Conservation (phyloP, 2,329 filamentous ascomycete species). For the Aureobasidium musti region DNA sequence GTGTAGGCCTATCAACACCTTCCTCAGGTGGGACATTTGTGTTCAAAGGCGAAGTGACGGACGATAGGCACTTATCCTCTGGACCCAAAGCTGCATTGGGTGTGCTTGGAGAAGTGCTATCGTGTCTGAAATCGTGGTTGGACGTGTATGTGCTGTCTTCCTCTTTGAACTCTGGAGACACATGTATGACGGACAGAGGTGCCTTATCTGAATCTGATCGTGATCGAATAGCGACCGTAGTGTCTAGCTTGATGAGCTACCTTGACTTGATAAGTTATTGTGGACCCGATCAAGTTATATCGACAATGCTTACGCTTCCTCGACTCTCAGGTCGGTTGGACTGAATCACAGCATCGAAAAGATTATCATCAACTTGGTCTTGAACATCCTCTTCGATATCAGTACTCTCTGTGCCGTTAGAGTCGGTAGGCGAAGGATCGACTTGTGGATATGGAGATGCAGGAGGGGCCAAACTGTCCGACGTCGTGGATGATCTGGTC, state of each 20-base stretch:
- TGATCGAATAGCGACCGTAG: constrained; percentile 43
- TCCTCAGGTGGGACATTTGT: constrained; percentile 66
- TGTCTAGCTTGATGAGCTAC: constrained; percentile 51
- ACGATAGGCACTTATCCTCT: constrained; percentile 35
- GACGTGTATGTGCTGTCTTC: constrained; percentile 33
- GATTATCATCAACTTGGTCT: constrained; percentile 48
- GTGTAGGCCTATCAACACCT: constrained; percentile 67
- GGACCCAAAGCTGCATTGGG: constrained; percentile 40
- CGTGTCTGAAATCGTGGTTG: constrained; percentile 40
- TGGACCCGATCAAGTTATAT: not conserved
- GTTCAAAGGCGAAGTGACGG: constrained; percentile 65
- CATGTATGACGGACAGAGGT: constrained; percentile 87
- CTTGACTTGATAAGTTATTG: constrained; percentile 4
- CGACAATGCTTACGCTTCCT: constrained; percentile 36
- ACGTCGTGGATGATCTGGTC: constrained; percentile 32
- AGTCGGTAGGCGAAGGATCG: constrained; percentile 81
- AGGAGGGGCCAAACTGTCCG: constrained; percentile 47
- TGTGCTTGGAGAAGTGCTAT: constrained; percentile 43
- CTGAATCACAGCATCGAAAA: not conserved
- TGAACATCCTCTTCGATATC: constrained; percentile 82
- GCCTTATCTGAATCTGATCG: constrained; percentile 68
- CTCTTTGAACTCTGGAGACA: constrained; percentile 75
- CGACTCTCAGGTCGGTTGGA: constrained; percentile 40
- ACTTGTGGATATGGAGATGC: constrained; percentile 62
- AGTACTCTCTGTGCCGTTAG: constrained; percentile 78